Percentiles rank a stretch among this genome's conserved stretches.
Conservation (phyloP, 2,329 filamentous ascomycete genomes). For the Penicillium psychrosexuale region DNA sequence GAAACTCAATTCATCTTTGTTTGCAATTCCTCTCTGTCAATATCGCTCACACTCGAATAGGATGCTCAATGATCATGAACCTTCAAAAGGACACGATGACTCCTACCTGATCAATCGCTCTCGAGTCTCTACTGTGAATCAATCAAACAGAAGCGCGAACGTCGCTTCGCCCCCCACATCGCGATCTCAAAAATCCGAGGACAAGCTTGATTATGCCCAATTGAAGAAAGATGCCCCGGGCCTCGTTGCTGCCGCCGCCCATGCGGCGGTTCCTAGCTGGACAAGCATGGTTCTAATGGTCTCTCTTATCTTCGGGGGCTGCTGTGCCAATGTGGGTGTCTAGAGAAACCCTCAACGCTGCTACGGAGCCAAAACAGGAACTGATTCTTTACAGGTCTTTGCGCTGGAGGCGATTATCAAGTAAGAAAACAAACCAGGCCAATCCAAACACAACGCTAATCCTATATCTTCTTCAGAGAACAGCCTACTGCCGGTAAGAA, state of each 20-base stretch:
- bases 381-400: slow-evolving; percentile 65
- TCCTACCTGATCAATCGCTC: slow-evolving; percentile 2
- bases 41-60: neutral
- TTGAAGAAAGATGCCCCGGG: slow-evolving; percentile 9
- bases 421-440: slow-evolving; percentile 52
- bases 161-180: neutral
- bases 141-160: neutral
- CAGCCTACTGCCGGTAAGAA: slow-evolving; percentile 74
- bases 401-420: slow-evolving; percentile 92
- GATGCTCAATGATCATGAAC: slow-evolving; percentile 18
- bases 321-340: slow-evolving; percentile 78
- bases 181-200: neutral
- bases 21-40: neutral
- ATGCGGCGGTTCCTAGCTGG: slow-evolving; percentile 55
- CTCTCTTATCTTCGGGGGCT: slow-evolving; percentile 88
- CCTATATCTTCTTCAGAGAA: slow-evolving; percentile 54
- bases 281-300: slow-evolving; percentile 67
- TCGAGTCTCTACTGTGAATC: neutral
- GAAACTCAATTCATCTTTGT: neutral
- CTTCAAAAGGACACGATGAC: slow-evolving; percentile 8
- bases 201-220: slow-evolving; percentile 1
- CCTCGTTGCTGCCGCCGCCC: slow-evolving; percentile 30
- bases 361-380: slow-evolving; percentile 12
- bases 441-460: slow-evolving; percentile 11
- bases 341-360: neutral